Conservation (phyloP, 148 eudicot species). For the Dysphania ambrosioides region DNA sequence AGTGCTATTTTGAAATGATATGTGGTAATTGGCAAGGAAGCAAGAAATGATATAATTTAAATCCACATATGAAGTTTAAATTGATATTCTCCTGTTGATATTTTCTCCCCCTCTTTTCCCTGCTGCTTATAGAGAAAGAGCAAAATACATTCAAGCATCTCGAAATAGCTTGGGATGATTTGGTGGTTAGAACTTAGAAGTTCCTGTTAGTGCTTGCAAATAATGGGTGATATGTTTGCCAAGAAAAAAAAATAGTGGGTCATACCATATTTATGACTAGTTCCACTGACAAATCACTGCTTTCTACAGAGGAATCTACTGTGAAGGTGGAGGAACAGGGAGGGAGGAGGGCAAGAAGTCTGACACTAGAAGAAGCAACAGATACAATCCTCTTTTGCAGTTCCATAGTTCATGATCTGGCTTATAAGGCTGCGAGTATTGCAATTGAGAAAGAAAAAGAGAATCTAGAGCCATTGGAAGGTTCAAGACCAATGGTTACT, state of each 20-base stretch:
- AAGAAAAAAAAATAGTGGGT: no score
- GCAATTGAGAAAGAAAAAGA: conserved; percentile 79
- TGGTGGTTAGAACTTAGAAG: no score
- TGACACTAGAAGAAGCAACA: conserved; percentile 88
- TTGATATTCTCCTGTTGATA: no score
- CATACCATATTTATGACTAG: not conserved
- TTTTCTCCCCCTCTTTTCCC: no score
- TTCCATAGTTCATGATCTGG: conserved; percentile 72
- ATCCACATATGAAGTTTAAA: no score
- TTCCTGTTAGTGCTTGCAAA: not conserved
- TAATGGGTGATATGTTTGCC: no score
- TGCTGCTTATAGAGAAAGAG: not conserved
- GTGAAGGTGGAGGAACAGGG: conserved; percentile 45
- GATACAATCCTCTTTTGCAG: conserved; percentile 87
- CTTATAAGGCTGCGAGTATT: conserved; percentile 71
- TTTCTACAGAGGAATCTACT: conserved; percentile 69
- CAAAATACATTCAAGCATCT: not conserved
- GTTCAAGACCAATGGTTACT: conserved; percentile 46
- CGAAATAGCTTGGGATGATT: no score
- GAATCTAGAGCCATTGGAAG: conserved; percentile 46
- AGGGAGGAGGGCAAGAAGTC: conserved; percentile 53
- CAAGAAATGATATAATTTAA: not conserved
- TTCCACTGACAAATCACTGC: conserved; percentile 8
- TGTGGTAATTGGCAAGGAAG: not conserved
- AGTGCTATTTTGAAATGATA: not conserved